Evolutionary conservation across 148 eudicot species (phyloP).

Genomic region (Rhododendron ovatum): DNA sequence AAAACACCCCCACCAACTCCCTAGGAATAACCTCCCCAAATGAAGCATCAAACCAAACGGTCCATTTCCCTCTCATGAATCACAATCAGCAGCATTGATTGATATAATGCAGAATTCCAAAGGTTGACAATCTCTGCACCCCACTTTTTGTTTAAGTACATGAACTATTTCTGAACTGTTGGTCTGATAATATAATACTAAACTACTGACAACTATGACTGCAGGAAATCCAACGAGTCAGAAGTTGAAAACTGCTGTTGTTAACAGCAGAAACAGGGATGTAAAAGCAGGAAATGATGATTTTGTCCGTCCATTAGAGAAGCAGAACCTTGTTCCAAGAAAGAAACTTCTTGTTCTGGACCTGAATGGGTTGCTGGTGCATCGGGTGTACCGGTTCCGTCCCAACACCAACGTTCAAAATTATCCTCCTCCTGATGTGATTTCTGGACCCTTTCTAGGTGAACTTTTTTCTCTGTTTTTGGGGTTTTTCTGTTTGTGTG

Average conservation of each 20-base stretch:
- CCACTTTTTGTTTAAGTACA: neutral
- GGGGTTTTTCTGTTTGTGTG: too few relatives aligned
- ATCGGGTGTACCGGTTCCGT: neutral
- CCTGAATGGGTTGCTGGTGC: neutral
- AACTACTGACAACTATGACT: neutral
- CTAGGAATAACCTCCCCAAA: neutral
- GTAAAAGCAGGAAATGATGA: neutral
- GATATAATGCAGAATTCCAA: neutral
- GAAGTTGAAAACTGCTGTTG: neutral
- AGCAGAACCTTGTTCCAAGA: neutral
- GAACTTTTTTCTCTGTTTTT: neutral
- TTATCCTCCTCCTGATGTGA: neutral
- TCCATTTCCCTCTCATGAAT: neutral
- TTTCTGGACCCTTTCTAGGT: neutral
- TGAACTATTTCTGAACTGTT: neutral
- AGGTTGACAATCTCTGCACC: neutral
- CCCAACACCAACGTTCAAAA: neutral
- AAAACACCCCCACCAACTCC: neutral
- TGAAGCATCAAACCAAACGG: neutral
- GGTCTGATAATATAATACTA: neutral
- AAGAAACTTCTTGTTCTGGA: neutral
- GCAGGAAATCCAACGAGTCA: neutral
- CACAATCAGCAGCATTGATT: neutral
- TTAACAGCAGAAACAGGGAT: neutral
- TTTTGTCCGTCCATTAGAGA: neutral